Percentiles rank a stretch among this genome's conserved stretches.
These are phyloP conservation scores for Talaromyces sp. DNA, from an alignment of 2,329 filamentous ascomycete species.

Conservation along the genomic window DNA sequence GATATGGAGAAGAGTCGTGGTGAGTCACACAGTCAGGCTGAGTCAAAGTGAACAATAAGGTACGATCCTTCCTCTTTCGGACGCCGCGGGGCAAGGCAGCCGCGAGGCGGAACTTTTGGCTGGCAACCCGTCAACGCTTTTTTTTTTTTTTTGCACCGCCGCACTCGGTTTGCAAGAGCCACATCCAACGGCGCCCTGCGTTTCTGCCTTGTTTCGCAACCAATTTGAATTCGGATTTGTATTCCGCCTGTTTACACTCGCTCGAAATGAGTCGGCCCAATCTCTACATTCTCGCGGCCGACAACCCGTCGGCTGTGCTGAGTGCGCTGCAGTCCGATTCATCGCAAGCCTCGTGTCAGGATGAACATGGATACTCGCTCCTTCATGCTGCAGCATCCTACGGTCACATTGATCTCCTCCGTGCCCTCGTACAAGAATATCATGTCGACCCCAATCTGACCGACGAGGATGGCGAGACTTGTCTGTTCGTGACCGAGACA, in stretches of 20 bases:
- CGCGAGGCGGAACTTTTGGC: constrained; percentile 1
- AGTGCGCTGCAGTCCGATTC: constrained; percentile 69
- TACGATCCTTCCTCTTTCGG: constrained; percentile 10
- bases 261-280: constrained; percentile 45
- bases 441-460: constrained; percentile 71
- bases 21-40: not conserved
- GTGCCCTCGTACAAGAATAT: constrained; percentile 68
- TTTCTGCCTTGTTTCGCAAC: not conserved
- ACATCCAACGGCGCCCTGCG: not conserved
- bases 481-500: constrained; percentile 88
- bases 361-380: constrained; percentile 89
- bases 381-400: constrained; percentile 92
- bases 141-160: constrained; percentile 2
- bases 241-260: not conserved
- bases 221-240: not conserved
- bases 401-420: constrained; percentile 75
- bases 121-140: not conserved
- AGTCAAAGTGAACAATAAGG: not conserved
- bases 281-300: constrained; percentile 71
- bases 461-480: constrained; percentile 89
- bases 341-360: constrained; percentile 70
- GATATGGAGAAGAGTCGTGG: not conserved
- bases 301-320: constrained; percentile 69
- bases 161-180: not conserved
- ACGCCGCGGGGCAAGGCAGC: constrained; percentile 9